A percentile compares a stretch with the other conserved stretches of the same genome.
phyloP scores from a whole-genome alignment of 345 rosid genomes.

The Lumnitzera racemosa region DNA sequence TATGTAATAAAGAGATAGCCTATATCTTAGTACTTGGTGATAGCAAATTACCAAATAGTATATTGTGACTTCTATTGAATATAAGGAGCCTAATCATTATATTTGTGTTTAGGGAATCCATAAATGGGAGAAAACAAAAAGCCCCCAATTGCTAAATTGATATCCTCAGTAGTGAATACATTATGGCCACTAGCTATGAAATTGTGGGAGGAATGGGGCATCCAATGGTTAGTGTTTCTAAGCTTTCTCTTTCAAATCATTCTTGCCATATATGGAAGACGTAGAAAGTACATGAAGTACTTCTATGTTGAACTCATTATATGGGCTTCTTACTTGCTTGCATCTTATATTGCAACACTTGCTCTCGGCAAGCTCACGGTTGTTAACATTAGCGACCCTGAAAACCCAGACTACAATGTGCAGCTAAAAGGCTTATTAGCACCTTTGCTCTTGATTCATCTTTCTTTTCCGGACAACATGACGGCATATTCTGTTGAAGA shows the following conservation, averaged over 20 bases:
- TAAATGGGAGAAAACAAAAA: too few relatives aligned
- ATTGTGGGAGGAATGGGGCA: slow-evolving; percentile 17
- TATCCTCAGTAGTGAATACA: background rate
- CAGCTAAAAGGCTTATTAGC: slow-evolving; percentile 13
- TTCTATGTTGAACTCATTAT: background rate
- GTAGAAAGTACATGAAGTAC: slow-evolving; percentile 11
- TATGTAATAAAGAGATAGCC: too few relatives aligned
- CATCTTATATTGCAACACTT: slow-evolving; percentile 8
- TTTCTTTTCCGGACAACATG: slow-evolving; percentile 17
- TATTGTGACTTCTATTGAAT: too few relatives aligned
- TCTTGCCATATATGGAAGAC: slow-evolving; percentile 13
- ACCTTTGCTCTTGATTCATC: slow-evolving; percentile 15
- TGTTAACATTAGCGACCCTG: background rate
- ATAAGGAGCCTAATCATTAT: too few relatives aligned
- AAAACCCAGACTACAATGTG: slow-evolving; percentile 2
- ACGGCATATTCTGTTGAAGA: slow-evolving; percentile 20
- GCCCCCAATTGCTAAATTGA: background rate
- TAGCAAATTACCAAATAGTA: too few relatives aligned
- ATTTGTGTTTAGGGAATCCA: too few relatives aligned
- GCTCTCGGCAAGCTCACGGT: slow-evolving; percentile 21
- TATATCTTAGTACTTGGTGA: too few relatives aligned
- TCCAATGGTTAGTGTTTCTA: slow-evolving; percentile 7
- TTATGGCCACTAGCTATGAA: slow-evolving; percentile 8
- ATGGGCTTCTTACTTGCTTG: slow-evolving; percentile 14
- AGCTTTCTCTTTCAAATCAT: slow-evolving; percentile 9